Evolutionary conservation across 73 alveolate genomes (phyloP), one percentile per base, ranked within the genome.

Genomic region (Paramecium pentaurelia): DNA sequence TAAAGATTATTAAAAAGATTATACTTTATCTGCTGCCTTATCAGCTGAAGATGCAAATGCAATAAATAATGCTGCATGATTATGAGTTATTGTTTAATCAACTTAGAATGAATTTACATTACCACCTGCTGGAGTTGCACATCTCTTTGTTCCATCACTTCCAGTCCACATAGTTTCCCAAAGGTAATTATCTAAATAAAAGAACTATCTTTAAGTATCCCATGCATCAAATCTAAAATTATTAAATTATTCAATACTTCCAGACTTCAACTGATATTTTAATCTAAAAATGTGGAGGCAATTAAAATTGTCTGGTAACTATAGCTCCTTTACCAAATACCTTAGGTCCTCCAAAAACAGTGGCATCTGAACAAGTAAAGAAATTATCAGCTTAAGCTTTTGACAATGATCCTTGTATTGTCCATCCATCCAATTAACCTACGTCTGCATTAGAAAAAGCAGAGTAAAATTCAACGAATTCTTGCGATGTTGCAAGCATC

Each of bases 121-220:
- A 3, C 84, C 84, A 64, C 84, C 84, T 32, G 84, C 84, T 11
- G 84, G 84, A 12, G 84, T 64, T 32, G 47, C 51, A 28, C 84
- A 64, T 64, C 47, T 11, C 51, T 64, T 64, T 12, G 84, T 64
- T 28, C 84, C 84, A 28, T 64, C 84, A 64, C 84, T 64, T 64
- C 47, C 84, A 28, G 70, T 32, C 84, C 84, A 64, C 47, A 32
- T 32, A 25, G 84, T 64, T 64, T 64, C 84, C 84, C 84, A 64
- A 64, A 64, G 42, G 47, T 64, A 64, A 34, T 64, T 64, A 64
- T 64, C 84, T 6, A 64, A 32, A 64, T 64, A 64, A 16, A 64
- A 64, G 84, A 64, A 64, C 12, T 64, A 27, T 64, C 84, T 64
- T 32, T 64, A 64, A 11, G 47, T 34, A 5, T 64, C 84, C 84